phyloP scores from a whole-genome alignment of 148 eudicot genomes.

The Simmondsia chinensis region DNA sequence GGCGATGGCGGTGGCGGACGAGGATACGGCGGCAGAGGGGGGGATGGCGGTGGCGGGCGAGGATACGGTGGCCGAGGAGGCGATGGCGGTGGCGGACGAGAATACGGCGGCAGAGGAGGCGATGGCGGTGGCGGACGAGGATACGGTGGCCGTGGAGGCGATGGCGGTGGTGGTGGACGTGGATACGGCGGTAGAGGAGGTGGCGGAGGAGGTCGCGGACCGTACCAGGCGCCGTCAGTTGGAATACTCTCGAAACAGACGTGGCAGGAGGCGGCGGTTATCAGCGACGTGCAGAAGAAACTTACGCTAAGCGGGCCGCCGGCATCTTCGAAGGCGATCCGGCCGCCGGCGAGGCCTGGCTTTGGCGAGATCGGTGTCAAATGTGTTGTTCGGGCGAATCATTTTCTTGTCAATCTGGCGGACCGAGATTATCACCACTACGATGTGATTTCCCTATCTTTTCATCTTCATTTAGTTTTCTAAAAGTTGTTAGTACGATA shows the following conservation, averaged over 20 bases:
- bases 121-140: slow-evolving; percentile 12
- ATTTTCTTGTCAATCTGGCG: slow-evolving; percentile 44
- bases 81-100: slow-evolving; percentile 6
- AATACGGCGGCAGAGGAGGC: slow-evolving; percentile 11
- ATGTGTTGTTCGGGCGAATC: slow-evolving; percentile 51
- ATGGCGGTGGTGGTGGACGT: slow-evolving; percentile 1
- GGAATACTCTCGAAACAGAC: not conserved
- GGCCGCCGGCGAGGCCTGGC: slow-evolving; percentile 50
- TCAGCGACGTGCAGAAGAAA: not conserved
- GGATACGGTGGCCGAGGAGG: slow-evolving; percentile 1
- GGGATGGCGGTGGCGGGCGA: slow-evolving; percentile 9
- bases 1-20: slow-evolving; percentile 7
- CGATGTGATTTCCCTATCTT: slow-evolving; percentile 25
- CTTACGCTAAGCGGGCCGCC: slow-evolving; percentile 16
- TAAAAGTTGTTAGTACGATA: not conserved
- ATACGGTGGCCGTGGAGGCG: slow-evolving; percentile 3
- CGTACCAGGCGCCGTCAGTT: not conserved
- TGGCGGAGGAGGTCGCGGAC: slow-evolving; percentile 4
- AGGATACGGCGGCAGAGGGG: slow-evolving; percentile 1
- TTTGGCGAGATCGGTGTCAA: slow-evolving; percentile 32
- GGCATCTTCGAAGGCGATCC: slow-evolving; percentile 24
- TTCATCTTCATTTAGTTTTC: not conserved
- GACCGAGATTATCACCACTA: slow-evolving; percentile 52
- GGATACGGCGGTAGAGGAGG: slow-evolving; percentile 9
- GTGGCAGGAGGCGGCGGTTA: slow-evolving; percentile 11